Percentiles rank a stretch among this genome's conserved stretches.
Evolutionary conservation across 768 basidiomycete species (phyloP).

Genomic region (Panellus pusillus): DNA sequence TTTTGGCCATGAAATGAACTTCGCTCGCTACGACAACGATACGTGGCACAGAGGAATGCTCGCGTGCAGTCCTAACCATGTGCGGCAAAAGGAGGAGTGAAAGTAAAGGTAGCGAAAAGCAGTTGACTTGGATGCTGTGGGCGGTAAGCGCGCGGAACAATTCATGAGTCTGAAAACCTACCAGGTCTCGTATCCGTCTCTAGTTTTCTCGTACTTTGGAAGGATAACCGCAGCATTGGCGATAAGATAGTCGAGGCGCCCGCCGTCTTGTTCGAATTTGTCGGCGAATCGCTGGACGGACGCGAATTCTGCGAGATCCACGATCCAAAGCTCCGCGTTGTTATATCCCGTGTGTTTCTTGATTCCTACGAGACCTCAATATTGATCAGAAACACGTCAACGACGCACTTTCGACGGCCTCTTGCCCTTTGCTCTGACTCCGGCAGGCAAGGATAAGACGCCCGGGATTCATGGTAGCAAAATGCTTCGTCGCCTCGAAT

Average conservation of each 20-base stretch:
- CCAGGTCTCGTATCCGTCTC: constrained; percentile 35
- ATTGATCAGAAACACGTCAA: not conserved
- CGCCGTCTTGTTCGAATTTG: constrained; percentile 24
- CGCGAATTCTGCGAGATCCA: constrained; percentile 35
- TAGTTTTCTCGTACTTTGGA: constrained; percentile 23
- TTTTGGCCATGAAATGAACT: constrained; percentile 22
- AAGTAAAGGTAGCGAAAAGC: constrained; percentile 31
- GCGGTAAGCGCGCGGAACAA: not conserved
- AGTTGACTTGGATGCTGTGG: constrained; percentile 37
- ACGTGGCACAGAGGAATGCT: constrained; percentile 14
- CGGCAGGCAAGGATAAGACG: constrained; percentile 36
- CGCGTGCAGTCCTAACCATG: constrained; percentile 25
- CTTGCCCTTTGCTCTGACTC: constrained; percentile 15
- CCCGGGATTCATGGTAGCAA: constrained; percentile 32
- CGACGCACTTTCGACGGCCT: constrained; percentile 12
- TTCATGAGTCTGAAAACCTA: not conserved
- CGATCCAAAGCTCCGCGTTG: constrained; percentile 28
- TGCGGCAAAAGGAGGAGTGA: constrained; percentile 32
- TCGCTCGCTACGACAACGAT: constrained; percentile 33
- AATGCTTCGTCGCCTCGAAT: constrained; percentile 27
- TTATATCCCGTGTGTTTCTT: constrained; percentile 12
- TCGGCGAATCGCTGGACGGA: constrained; percentile 33
- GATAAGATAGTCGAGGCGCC: constrained; percentile 30
- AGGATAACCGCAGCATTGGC: constrained; percentile 30
- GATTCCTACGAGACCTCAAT: not conserved